Conservation (phyloP, 805 yeast genomes). For the Limtongia smithiae region DNA sequence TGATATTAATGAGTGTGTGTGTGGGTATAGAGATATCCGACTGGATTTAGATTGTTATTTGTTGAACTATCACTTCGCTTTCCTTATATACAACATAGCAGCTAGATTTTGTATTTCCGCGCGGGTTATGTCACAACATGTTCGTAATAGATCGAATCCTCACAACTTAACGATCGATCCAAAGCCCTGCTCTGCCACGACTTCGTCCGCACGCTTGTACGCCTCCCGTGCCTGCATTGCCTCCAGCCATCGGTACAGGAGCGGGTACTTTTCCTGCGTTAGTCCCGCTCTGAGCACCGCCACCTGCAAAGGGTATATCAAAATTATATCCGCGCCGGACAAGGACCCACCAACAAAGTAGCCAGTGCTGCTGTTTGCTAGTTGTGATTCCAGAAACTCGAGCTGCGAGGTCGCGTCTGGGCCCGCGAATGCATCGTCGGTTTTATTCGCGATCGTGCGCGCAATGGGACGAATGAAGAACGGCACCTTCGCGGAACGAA, state of each 20-base stretch:
- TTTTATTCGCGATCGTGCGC: conserved; percentile 43
- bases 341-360: conserved; percentile 59
- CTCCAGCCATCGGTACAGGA: conserved; percentile 31
- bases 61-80: too few species aligned
- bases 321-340: conserved; percentile 59
- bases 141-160: too few species aligned
- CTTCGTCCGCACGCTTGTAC: conserved; percentile 22
- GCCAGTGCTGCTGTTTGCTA: conserved; percentile 47
- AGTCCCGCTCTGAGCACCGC: conserved; percentile 15
- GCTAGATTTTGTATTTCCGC: too few species aligned
- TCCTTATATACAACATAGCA: too few species aligned
- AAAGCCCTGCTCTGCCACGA: conserved; percentile 2
- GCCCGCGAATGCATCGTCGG: conserved; percentile 49
- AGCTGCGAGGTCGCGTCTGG: conserved; percentile 46
- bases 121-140: too few species aligned
- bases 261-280: conserved; percentile 30
- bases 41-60: too few species aligned
- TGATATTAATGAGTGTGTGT: too few species aligned
- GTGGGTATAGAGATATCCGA: too few species aligned
- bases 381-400: conserved; percentile 42
- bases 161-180: too few species aligned
- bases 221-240: conserved; percentile 34
- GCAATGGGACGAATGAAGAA: conserved; percentile 48
- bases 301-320: conserved; percentile 45
- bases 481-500: conserved; percentile 35